Evolutionary conservation across 352 stramenopile genomes (phyloP).

Genomic region (Stramenopiles sp.): DNA sequence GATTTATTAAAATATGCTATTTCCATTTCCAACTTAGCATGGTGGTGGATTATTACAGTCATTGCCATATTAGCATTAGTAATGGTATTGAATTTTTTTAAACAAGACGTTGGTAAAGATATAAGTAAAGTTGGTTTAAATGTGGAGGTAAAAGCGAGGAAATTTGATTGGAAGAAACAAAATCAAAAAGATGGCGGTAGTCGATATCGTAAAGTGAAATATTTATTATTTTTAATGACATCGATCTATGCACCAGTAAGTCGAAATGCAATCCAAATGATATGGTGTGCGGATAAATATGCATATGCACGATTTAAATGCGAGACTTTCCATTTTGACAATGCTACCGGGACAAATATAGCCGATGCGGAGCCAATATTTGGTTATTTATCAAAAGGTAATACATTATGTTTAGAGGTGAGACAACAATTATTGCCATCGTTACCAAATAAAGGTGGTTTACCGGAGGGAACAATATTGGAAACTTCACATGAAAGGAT

Average conservation of each 20-base stretch:
- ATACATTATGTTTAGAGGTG: background rate
- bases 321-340: background rate
- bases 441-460: background rate
- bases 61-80: background rate
- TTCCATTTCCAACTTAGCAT: background rate
- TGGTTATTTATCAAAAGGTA: background rate
- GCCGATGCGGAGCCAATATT: background rate
- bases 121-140: background rate
- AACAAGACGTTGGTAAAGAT: background rate
- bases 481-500: background rate
- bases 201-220: background rate
- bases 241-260: background rate
- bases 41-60: background rate
- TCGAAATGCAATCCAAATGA: constrained; percentile 2
- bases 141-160: background rate
- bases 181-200: background rate
- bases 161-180: background rate
- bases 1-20: background rate
- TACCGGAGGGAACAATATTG: background rate
- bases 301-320: background rate
- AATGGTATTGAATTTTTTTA: background rate
- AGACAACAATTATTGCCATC: background rate
- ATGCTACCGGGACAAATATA: background rate
- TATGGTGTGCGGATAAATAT: background rate
- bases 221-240: background rate